A percentile compares a stretch with the other conserved stretches of the same genome.
phyloP scores from a whole-genome alignment of 306 rosid species.

The Senna tora region DNA sequence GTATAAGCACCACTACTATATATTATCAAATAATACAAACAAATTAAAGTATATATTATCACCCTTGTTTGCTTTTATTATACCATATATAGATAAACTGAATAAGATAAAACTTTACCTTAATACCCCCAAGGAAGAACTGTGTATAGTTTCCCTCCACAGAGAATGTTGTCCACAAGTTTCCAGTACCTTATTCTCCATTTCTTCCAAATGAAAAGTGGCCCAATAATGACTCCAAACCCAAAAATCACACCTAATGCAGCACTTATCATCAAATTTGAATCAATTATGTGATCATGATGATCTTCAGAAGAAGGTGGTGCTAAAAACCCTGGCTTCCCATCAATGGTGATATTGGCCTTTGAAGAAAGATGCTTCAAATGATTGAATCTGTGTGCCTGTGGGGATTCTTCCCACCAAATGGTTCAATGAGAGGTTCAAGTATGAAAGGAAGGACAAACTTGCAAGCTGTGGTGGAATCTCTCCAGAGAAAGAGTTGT shows the following conservation, averaged over 20 bases:
- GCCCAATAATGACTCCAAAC: not conserved
- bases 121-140: not conserved
- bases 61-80: not conserved
- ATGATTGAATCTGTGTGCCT: constrained; percentile 29
- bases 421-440: constrained; percentile 43
- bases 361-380: not conserved
- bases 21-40: too few relatives aligned
- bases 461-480: constrained; percentile 32
- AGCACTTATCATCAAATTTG: not conserved
- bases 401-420: constrained; percentile 38
- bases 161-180: not conserved
- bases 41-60: too few relatives aligned
- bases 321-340: not conserved
- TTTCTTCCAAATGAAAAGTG: not conserved
- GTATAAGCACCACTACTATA: too few relatives aligned
- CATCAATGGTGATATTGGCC: not conserved
- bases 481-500: constrained; percentile 28
- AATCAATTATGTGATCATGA: not conserved
- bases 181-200: not conserved
- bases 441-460: constrained; percentile 34
- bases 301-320: too few relatives aligned
- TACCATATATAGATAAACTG: too few relatives aligned
- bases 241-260: not conserved
- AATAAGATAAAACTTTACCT: not conserved
- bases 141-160: not conserved